These are phyloP conservation scores for Cladophialophora chaetospira DNA, from an alignment of 2,329 filamentous ascomycete genomes.

Conservation along the genomic window DNA sequence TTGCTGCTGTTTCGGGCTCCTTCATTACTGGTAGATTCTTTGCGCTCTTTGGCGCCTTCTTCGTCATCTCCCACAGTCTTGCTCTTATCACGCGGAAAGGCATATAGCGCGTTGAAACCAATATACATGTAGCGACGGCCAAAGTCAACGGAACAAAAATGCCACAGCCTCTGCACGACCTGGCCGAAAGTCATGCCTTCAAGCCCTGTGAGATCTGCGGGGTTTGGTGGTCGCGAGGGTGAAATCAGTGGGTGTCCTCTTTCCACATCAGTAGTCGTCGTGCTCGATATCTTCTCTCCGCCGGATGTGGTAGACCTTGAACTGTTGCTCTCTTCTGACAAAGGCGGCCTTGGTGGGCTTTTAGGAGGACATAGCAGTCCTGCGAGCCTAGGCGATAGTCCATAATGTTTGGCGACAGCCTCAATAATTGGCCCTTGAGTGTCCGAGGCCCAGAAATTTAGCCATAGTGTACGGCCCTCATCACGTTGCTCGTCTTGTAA, in stretches of 20 bases:
- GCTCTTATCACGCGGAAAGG: slow-evolving; percentile 55
- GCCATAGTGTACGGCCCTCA: slow-evolving; percentile 15
- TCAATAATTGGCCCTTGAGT: slow-evolving; percentile 14
- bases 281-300: background rate
- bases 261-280: slow-evolving; percentile 13
- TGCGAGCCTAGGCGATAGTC: slow-evolving; percentile 40
- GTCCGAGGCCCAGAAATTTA: slow-evolving; percentile 29
- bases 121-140: slow-evolving; percentile 43
- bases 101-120: slow-evolving; percentile 28
- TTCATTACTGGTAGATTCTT: background rate
- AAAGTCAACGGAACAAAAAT: slow-evolving; percentile 73
- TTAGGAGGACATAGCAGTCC: slow-evolving; percentile 37
- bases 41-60: background rate
- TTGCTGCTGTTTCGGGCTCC: slow-evolving; percentile 7
- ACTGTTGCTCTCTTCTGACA: background rate
- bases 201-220: background rate
- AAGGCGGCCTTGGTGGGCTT: background rate
- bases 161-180: slow-evolving; percentile 70
- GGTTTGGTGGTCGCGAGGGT: background rate
- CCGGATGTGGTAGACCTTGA: background rate
- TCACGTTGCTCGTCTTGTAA: slow-evolving; percentile 2
- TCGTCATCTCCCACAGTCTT: background rate
- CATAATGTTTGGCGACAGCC: slow-evolving; percentile 33
- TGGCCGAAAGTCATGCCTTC: slow-evolving; percentile 40
- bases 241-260: slow-evolving; percentile 3